Conservation (phyloP, 768 basidiomycete species). For the Naganishia vaughanmartiniae region DNA sequence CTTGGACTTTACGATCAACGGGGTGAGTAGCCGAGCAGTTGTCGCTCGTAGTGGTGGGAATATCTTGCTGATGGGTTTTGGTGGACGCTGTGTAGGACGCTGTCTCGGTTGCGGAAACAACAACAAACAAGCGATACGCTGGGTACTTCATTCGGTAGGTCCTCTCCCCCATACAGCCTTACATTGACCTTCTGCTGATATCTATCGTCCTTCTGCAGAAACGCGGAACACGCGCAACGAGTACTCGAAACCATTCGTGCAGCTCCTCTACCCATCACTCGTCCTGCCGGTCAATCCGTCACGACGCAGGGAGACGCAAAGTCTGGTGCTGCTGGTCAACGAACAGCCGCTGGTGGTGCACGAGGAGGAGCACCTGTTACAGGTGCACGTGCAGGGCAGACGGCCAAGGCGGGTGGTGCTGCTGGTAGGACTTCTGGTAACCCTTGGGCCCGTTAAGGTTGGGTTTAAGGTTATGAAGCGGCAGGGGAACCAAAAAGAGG, state of each 20-base stretch:
- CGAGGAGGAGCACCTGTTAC: neutral
- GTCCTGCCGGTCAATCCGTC: conserved; percentile 25
- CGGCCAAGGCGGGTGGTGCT: conserved; percentile 15
- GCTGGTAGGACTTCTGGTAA: conserved; percentile 18
- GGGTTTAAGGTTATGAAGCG: neutral
- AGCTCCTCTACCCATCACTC: conserved; percentile 57
- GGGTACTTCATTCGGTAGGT: conserved; percentile 79
- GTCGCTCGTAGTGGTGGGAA: neutral
- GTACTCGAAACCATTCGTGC: conserved; percentile 74
- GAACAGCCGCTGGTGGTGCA: neutral
- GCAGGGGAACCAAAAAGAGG: conserved; percentile 5
- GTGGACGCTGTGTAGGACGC: conserved; percentile 64
- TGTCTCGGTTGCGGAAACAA: conserved; percentile 94
- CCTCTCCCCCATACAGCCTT: neutral
- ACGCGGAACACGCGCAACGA: conserved; percentile 85
- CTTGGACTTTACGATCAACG: conserved; percentile 90
- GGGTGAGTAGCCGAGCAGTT: conserved; percentile 58
- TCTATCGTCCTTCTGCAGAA: conserved; percentile 31
- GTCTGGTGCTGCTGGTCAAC: neutral
- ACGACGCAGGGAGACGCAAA: conserved; percentile 2
- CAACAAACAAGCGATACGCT: conserved; percentile 85
- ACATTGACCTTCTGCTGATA: no score
- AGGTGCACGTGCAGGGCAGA: conserved; percentile 14
- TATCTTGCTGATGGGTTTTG: no score
- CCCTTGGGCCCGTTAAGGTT: conserved; percentile 28